Base-by-base conservation (phyloP, 192 early-diverging fungal species). In the Linderina pennispora region DNA sequence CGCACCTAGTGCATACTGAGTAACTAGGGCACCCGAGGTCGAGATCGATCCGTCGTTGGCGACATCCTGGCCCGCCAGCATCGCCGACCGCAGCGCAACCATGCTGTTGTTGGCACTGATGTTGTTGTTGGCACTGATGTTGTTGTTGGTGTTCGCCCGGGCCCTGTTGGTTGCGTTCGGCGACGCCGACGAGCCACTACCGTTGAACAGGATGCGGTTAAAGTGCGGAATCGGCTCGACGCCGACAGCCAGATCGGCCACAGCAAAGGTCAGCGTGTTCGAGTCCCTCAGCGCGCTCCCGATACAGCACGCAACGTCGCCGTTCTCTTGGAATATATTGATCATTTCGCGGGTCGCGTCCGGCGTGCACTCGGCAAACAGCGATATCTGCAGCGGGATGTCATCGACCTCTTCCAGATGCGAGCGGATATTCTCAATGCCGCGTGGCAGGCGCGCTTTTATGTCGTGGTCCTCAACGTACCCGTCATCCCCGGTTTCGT, bases 401-500 rank as follows among this genome's bases (percentile, higher is more conserved):
- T 99, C 97, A 63, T 99, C 97, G 0, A 97, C 93, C 24, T 91
- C 74, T 23, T 77, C 64, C 40, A 99, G 62, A 56, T 99, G 97
- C 15, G 77, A 62, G 10, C 91, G 84, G 39, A 98, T 97, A 44
- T 88, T 88, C 28, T 91, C 88, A 40, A 99, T 90, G 0, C 97
- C 97, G 3, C 91, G 78, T 14, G 97, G 97, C 28, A 99, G 67
- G 25, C 85, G 83, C 4, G 97, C 93, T 53, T 98, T 96, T 62
- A 99, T 95, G 62, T 99, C 97, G 60, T 97, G 91, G 19, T 86
- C 76, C 51, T 94, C 91, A 20, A 90, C 57, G 50, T 99, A 99
- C 5, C 92, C 90, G 15, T 33, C 58, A 18, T 41, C 49, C 15
- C 66, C 72, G 31, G 58, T 65, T 19, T 72, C 66, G 49, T 84